Conservation (phyloP, 2,329 filamentous ascomycete species). For the Aspergillus sp. region DNA sequence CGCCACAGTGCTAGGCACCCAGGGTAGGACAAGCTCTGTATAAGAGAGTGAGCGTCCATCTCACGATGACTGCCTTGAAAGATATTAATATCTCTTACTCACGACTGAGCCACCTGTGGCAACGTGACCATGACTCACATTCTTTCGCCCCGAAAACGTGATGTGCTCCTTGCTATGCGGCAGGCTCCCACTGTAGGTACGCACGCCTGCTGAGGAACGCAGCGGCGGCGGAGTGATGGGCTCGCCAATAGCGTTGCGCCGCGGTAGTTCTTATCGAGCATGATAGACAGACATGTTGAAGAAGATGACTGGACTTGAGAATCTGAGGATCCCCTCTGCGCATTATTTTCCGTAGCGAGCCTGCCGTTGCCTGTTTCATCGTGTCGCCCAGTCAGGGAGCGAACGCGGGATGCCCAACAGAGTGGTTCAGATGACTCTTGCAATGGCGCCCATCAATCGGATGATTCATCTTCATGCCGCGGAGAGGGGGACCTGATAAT, state of each 20-base stretch:
- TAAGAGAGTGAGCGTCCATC: not conserved
- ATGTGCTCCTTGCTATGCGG: not conserved
- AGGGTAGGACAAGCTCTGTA: not conserved
- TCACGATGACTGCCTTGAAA: not conserved
- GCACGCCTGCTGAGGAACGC: not conserved
- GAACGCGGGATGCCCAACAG: slow-evolving; percentile 4
- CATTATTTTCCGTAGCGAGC: not conserved
- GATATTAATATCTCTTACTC: slow-evolving; percentile 4
- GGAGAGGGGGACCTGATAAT: not conserved
- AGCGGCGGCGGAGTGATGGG: not conserved
- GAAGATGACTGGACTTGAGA: not conserved
- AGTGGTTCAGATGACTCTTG: slow-evolving; percentile 8
- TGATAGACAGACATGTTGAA: slow-evolving; percentile 10
- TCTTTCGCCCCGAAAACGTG: not conserved
- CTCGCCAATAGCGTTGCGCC: not conserved
- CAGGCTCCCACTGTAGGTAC: slow-evolving; percentile 8
- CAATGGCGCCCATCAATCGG: not conserved
- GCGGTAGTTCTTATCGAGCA: slow-evolving; percentile 7
- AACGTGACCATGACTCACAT: slow-evolving; percentile 7
- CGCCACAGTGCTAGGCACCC: not conserved
- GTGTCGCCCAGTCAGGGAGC: not conserved
- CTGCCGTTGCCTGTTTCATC: slow-evolving; percentile 5
- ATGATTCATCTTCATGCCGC: not conserved
- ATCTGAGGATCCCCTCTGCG: not conserved
- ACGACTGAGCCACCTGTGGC: slow-evolving; percentile 9